phyloP scores from a whole-genome alignment of 768 basidiomycete genomes.

The Lentinula sp. region DNA sequence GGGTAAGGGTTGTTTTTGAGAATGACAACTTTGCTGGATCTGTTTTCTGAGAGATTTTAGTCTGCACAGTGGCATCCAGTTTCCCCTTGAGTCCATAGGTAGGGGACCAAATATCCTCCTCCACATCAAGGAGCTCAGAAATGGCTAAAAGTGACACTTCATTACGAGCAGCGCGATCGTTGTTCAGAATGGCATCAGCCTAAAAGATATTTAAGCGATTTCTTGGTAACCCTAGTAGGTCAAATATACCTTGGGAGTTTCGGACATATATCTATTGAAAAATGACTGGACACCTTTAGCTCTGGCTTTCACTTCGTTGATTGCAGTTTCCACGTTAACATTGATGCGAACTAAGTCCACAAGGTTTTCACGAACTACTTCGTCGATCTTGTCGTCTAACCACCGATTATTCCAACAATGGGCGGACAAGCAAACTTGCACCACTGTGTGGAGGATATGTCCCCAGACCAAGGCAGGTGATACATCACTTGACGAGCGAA shows the following conservation, averaged over 20 bases:
- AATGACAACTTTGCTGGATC: conserved; percentile 9
- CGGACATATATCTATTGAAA: conserved; percentile 57
- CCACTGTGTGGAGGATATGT: conserved; percentile 87
- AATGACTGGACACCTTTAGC: conserved; percentile 65
- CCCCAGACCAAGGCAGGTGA: conserved; percentile 82
- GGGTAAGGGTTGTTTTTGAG: conserved; percentile 19
- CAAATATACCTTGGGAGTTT: conserved; percentile 52
- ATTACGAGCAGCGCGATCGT: conserved; percentile 51
- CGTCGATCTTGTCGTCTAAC: conserved; percentile 54
- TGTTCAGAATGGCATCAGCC: conserved; percentile 59
- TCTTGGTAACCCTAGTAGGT: not conserved
- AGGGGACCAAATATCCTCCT: conserved; percentile 98
- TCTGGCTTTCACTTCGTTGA: conserved; percentile 51
- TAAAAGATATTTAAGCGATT: conserved; percentile 20
- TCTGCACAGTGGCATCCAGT: conserved; percentile 83
- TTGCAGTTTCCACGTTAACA: conserved; percentile 55
- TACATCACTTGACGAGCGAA: conserved; percentile 52
- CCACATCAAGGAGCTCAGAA: conserved; percentile 66
- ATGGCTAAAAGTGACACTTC: conserved; percentile 64
- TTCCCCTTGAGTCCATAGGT: conserved; percentile 94
- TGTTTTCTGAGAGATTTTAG: conserved; percentile 47
- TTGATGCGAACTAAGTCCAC: conserved; percentile 59
- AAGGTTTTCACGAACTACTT: conserved; percentile 46
- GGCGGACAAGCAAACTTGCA: conserved; percentile 70
- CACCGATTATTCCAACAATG: conserved; percentile 58